Conservation (phyloP, 2,329 filamentous ascomycete genomes). For the Fusarium redolens region DNA sequence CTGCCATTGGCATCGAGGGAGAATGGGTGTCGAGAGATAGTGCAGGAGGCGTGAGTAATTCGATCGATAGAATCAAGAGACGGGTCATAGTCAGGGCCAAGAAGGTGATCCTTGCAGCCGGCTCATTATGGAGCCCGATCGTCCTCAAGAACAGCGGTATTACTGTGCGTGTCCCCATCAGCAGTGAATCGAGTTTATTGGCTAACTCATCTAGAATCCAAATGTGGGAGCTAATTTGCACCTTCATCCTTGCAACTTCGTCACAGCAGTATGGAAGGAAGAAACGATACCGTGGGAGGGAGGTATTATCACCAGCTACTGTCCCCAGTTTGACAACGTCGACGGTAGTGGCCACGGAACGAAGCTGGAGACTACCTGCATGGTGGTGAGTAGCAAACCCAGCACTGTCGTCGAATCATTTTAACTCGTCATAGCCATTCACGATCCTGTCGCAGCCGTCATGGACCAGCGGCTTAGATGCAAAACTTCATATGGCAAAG, state of each 20-base stretch:
- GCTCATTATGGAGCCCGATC: conserved; percentile 80
- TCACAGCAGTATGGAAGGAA: conserved; percentile 74
- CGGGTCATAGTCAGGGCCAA: conserved; percentile 80
- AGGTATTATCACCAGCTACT: conserved; percentile 81
- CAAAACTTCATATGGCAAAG: conserved; percentile 76
- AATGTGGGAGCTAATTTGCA: conserved; percentile 86
- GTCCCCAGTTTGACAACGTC: conserved; percentile 82
- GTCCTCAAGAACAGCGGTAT: conserved; percentile 82
- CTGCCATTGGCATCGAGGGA: conserved; percentile 78
- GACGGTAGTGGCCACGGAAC: conserved; percentile 83
- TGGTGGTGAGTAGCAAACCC: conserved; percentile 63
- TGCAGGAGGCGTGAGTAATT: conserved; percentile 66
- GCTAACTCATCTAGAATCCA: conserved; percentile 65
- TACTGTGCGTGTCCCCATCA: conserved; percentile 58
- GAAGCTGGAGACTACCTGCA: conserved; percentile 81
- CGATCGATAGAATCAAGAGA: conserved; percentile 61
- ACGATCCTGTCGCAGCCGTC: conserved; percentile 70
- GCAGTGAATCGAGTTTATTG: neutral
- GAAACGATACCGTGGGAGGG: conserved; percentile 79
- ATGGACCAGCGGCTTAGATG: conserved; percentile 76
- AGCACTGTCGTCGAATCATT: conserved; percentile 2
- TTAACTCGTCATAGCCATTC: conserved; percentile 64
- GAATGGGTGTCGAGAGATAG: conserved; percentile 79
- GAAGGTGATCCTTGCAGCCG: conserved; percentile 81
- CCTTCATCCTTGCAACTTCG: conserved; percentile 77